These are phyloP conservation scores for Tylopilus felleus DNA, from an alignment of 768 basidiomycete species.

Conservation along the genomic window DNA sequence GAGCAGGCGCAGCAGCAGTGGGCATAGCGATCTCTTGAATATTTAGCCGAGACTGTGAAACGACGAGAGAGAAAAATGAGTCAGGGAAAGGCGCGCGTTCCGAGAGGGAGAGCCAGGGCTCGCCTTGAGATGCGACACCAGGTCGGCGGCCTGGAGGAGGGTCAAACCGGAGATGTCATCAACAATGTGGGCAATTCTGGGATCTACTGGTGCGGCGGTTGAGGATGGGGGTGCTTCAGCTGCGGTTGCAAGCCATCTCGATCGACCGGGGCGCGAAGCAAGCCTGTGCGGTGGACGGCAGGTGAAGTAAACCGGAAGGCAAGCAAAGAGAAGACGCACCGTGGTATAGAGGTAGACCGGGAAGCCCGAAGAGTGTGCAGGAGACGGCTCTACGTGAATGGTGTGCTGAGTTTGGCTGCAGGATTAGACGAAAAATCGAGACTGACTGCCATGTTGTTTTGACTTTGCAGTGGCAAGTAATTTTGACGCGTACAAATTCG, in stretches of 20 bases:
- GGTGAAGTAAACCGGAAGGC: constrained; percentile 1
- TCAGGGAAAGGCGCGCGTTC: background rate
- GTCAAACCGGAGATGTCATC: constrained; percentile 89
- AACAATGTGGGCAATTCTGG: constrained; percentile 77
- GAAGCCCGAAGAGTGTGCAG: constrained; percentile 17
- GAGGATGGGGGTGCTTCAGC: constrained; percentile 42
- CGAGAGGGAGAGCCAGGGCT: constrained; percentile 9
- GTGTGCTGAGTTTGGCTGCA: background rate
- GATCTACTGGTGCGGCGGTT: constrained; percentile 46
- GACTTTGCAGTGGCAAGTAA: background rate
- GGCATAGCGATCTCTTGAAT: constrained; percentile 98
- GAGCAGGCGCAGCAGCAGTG: constrained; percentile 59
- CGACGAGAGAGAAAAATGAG: background rate
- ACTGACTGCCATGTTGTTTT: constrained; percentile 29
- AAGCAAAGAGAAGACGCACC: constrained; percentile 2
- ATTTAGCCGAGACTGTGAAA: constrained; percentile 75
- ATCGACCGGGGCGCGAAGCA: constrained; percentile 31
- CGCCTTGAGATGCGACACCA: constrained; percentile 90
- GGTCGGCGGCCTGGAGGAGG: constrained; percentile 91
- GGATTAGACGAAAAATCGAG: background rate
- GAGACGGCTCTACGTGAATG: constrained; percentile 19
- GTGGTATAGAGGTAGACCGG: constrained; percentile 14
- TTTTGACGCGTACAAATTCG: constrained; percentile 18
- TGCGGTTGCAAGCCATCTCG: constrained; percentile 56
- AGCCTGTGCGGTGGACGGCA: constrained; percentile 21